phyloP scores from a whole-genome alignment of 73 alveolate species.

The Tetrahymena malaccensis region DNA sequence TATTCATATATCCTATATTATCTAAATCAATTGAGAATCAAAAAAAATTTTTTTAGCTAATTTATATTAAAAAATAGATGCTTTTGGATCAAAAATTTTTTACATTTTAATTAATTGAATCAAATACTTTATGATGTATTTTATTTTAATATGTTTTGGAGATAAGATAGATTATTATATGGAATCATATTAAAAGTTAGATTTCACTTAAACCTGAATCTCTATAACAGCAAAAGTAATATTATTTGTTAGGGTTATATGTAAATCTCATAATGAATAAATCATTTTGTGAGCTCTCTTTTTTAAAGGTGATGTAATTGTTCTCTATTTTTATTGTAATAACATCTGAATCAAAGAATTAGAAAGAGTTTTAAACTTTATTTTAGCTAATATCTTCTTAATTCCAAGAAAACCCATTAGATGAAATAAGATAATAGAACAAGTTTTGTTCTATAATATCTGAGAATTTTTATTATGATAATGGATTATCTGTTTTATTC shows the following conservation, averaged over 20 bases:
- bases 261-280: not conserved
- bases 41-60: too few species aligned
- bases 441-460: not conserved
- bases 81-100: too few species aligned
- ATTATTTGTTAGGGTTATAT: not conserved
- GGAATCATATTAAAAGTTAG: not conserved
- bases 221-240: not conserved
- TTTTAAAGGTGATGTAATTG: not conserved
- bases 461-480: not conserved
- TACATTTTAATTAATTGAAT: too few species aligned
- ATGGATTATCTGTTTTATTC: not conserved
- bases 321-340: not conserved
- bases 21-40: too few species aligned
- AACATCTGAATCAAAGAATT: not conserved
- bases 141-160: too few species aligned
- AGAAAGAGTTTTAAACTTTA: not conserved
- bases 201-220: not conserved
- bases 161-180: too few species aligned
- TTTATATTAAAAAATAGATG: too few species aligned
- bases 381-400: not conserved
- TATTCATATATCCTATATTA: too few species aligned
- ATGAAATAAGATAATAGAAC: not conserved
- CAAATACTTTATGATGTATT: too few species aligned
- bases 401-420: not conserved
- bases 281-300: not conserved